phyloP scores from a whole-genome alignment of 1,139 yeast species.

The Lodderomyces theae region DNA sequence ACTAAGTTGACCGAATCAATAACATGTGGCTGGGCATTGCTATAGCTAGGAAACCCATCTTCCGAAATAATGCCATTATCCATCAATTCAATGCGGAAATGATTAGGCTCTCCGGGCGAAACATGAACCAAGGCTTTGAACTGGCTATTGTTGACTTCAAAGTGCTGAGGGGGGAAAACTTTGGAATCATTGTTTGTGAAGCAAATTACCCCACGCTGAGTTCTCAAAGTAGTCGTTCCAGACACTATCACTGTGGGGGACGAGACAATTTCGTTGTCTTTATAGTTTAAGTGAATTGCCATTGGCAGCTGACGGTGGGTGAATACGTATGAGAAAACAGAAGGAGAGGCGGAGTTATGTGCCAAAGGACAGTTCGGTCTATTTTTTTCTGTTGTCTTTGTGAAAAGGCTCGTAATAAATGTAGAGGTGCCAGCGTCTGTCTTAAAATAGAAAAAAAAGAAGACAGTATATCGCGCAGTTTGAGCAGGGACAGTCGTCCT shows the following conservation, averaged over 20 bases:
- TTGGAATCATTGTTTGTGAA: conserved; percentile 40
- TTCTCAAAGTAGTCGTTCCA: conserved; percentile 25
- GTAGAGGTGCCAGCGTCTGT: too few relatives aligned
- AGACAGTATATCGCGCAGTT: too few relatives aligned
- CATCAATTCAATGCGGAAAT: conserved; percentile 29
- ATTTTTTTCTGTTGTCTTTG: too few relatives aligned
- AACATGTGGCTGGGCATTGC: conserved; percentile 17
- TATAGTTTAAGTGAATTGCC: conserved; percentile 35
- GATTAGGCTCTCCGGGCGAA: conserved; percentile 58
- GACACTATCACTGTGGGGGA: conserved; percentile 41
- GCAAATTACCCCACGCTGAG: conserved; percentile 27
- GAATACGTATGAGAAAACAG: not conserved
- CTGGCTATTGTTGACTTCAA: conserved; percentile 64
- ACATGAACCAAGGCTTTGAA: conserved; percentile 78
- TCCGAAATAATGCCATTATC: conserved; percentile 25
- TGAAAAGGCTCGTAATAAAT: too few relatives aligned
- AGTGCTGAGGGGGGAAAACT: conserved; percentile 67
- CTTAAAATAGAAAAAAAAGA: too few relatives aligned
- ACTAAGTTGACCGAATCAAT: conserved; percentile 26
- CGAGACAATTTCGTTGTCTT: conserved; percentile 37
- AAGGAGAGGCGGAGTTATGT: too few relatives aligned
- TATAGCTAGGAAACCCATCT: conserved; percentile 30
- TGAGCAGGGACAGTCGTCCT: too few relatives aligned
- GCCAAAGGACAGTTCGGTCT: too few relatives aligned
- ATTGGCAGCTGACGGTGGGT: conserved; percentile 12